Base-by-base conservation (phyloP, 176 grass and related monocot species). In the Phoenix dactylifera region DNA sequence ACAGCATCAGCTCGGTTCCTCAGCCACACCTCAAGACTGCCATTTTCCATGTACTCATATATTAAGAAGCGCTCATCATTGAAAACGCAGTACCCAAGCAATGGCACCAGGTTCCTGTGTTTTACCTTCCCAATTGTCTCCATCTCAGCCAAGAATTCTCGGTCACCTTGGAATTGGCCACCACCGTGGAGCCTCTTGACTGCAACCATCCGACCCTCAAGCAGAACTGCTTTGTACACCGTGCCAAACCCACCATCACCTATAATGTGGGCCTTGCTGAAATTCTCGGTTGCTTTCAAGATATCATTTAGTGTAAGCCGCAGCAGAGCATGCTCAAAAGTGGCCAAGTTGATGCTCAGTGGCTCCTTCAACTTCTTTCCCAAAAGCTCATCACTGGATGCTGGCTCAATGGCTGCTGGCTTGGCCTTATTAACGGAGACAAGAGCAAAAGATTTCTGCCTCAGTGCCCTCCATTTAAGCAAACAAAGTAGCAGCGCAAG, bases 111-210 rank as follows among this genome's bases (percentile, higher is more conserved):
- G 66, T 98, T 98, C 22, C 30, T 65, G 69, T 98, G 87, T 51
- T 98, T 92, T 66, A 98, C 93, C 76, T 98, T 98, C 49, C 93
- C 93, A 67, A 98, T 88, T 4, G 93, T 98, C 54, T 98, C 93
- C 93, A 98, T 88, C 69, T 98, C 93, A 15, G 93, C 93, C 30
- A 89, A 66, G 60, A 98, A 98, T 39, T 98, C 84, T 53, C 88
- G 83, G 26, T 89, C 84, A 39, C 84, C 88, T 58, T 90, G 84
- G 26, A 78, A 98, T 64, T 88, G 93, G 26, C 80, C 81, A 39
- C 87, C 89, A 62, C 89, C 84, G 22, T 98, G 88, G 30, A 98
- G 84, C 81, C 93, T 77, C 62, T 98, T 98, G 68, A 98, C 70
- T 1, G 93, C 93, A 3, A 92, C 93, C 59, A 60, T 85, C 54